Percentiles rank a stretch among this genome's conserved stretches.
Evolutionary conservation across 2,329 filamentous ascomycete genomes (phyloP).

Genomic region (Aureobasidium lini): DNA sequence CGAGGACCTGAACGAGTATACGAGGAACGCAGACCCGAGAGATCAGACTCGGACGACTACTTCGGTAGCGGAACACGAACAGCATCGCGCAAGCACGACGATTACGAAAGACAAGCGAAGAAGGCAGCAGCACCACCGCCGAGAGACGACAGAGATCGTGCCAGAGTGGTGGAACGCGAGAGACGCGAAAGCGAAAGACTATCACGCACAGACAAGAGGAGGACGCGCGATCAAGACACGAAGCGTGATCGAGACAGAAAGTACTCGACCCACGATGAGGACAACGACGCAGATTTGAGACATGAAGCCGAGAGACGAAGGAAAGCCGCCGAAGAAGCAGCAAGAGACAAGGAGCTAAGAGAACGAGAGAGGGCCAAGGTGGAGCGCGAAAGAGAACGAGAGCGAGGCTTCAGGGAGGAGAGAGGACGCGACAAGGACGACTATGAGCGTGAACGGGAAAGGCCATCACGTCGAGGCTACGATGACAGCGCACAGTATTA

Average conservation of each 20-base stretch:
- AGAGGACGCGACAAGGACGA: slow-evolving; percentile 9
- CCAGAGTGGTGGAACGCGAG: slow-evolving; percentile 15
- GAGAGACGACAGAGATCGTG: slow-evolving; percentile 19
- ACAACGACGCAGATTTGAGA: slow-evolving; percentile 22
- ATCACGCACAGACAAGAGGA: slow-evolving; percentile 16
- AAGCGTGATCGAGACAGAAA: slow-evolving; percentile 32
- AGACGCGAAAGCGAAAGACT: slow-evolving; percentile 29
- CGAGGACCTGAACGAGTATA: slow-evolving; percentile 20
- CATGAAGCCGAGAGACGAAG: slow-evolving; percentile 24
- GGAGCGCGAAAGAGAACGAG: slow-evolving; percentile 16
- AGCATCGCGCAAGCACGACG: slow-evolving; percentile 31
- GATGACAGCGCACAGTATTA: slow-evolving; percentile 19
- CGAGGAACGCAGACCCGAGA: slow-evolving; percentile 26
- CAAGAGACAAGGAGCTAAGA: slow-evolving; percentile 10
- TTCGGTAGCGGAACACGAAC: slow-evolving; percentile 30
- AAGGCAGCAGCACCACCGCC: slow-evolving; percentile 15
- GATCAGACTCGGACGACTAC: slow-evolving; percentile 21
- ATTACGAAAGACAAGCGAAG: slow-evolving; percentile 31
- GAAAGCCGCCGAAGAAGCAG: slow-evolving; percentile 18
- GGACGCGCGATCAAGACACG: slow-evolving; percentile 33
- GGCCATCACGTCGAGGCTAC: neutral
- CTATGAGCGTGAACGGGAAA: slow-evolving; percentile 16
- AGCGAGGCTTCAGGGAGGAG: slow-evolving; percentile 17
- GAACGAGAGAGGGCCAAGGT: slow-evolving; percentile 13
- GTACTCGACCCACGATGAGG: slow-evolving; percentile 28